A percentile compares a stretch with the other conserved stretches of the same genome.
Conservation (phyloP, 768 basidiomycete genomes). For the Podaxis sp. region DNA sequence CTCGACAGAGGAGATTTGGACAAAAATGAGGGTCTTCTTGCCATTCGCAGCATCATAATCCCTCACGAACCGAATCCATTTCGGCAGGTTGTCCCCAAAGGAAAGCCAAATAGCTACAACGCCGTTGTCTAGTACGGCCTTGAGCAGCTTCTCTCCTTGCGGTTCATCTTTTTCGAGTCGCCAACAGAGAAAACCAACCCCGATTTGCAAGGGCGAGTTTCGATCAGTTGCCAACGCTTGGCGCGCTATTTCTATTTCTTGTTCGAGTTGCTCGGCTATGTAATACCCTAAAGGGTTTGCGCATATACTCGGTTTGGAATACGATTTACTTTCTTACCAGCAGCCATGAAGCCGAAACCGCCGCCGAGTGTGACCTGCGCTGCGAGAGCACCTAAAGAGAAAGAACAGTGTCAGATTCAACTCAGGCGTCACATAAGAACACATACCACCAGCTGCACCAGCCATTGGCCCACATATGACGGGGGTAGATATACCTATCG, state of each 20-base stretch:
- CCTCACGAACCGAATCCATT: constrained; percentile 65
- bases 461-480: constrained; percentile 72
- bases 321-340: constrained; percentile 38
- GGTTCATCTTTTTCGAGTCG: constrained; percentile 53
- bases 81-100: constrained; percentile 57
- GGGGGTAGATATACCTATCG: constrained; percentile 54
- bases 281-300: constrained; percentile 43
- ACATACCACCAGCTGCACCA: constrained; percentile 58
- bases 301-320: not conserved
- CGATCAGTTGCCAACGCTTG: constrained; percentile 34
- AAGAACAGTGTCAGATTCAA: not conserved
- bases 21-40: constrained; percentile 51
- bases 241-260: constrained; percentile 57
- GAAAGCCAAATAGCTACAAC: constrained; percentile 75
- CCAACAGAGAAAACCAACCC: constrained; percentile 78
- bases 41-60: constrained; percentile 46
- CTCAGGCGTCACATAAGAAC: constrained; percentile 8
- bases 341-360: constrained; percentile 74
- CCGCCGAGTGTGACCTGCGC: constrained; percentile 66
- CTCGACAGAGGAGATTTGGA: constrained; percentile 61
- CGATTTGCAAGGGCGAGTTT: constrained; percentile 51
- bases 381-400: constrained; percentile 44
- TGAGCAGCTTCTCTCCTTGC: constrained; percentile 42
- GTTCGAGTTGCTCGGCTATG: constrained; percentile 40
- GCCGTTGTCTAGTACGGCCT: constrained; percentile 49